Base-by-base conservation (phyloP, 306 rosid species). In the Phaseolus lunatus region DNA sequence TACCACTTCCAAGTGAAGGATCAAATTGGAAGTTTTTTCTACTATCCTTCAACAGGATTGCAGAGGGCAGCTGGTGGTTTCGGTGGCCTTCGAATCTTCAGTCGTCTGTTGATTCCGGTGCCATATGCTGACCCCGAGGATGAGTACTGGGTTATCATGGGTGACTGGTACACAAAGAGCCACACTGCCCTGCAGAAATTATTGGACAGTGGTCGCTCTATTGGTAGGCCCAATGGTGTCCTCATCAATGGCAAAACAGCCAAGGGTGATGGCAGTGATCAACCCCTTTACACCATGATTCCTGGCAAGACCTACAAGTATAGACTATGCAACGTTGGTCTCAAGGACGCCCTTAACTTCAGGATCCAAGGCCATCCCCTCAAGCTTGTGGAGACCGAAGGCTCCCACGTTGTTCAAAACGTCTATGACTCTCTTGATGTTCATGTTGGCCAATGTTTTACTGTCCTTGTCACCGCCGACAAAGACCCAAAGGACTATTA, bases 1-100 rank as follows among this genome's bases (percentile, higher is more conserved):
- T 93, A 93, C 70, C 77, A 65, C 0, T 88, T 87, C 79, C 97
- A 93, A 47, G 90, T 88, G 7, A 93, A 93, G 93, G 97, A 93
- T 54, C 97, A 93, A 62, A 91, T 91, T 3, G 97, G 97, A 2
- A 83, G 79, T 63, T 91, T 68, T 54, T 57, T 91, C 67, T 91
- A 91, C 85, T 86, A 85, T 62, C 94, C 97, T 2, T 45, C 85
- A 26, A 86, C 87, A 1, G 85, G 70, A 20, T 7, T 91, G 67
- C 94, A 91, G 20, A 70, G 90, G 43, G 86, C 92, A 0, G 85
- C 82, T 0, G 97, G 97, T 44, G 96, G 78, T 18, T 84, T 93
- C 1, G 97, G 97, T 0, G 94, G 96, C 9, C 90, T 90, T 0
- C 82, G 93, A 13, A 72, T 88, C 6, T 85, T 85, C 73, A 90